Percentiles rank a stretch among this genome's conserved stretches.
Conservation (phyloP, 139 green algal genomes). For the Spirogloea muscicola region DNA sequence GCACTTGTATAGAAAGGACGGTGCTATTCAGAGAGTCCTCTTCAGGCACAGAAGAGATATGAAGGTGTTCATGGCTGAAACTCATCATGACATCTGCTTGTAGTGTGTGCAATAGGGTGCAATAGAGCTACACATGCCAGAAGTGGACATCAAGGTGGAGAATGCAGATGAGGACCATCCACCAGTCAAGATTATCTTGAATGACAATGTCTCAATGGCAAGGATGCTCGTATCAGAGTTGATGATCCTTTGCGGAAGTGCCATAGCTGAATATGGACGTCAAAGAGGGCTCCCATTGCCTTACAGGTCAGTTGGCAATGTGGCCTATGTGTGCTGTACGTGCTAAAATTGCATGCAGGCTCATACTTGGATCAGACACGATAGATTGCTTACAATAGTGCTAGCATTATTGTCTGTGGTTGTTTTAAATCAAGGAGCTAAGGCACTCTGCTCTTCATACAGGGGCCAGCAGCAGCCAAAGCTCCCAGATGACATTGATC, state of each 20-base stretch:
- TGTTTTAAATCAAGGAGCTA: too few species aligned
- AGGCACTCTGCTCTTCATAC: background rate
- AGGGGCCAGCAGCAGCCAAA: slow-evolving; percentile 49
- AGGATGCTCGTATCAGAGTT: slow-evolving; percentile 59
- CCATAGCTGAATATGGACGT: slow-evolving; percentile 52
- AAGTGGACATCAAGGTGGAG: slow-evolving; percentile 47
- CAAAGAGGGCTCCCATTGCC: slow-evolving; percentile 62
- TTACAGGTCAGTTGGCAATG: too few species aligned
- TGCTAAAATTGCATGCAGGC: too few species aligned
- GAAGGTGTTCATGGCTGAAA: slow-evolving; percentile 1
- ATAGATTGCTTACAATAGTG: too few species aligned
- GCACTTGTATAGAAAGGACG: too few species aligned
- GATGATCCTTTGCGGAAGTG: slow-evolving; percentile 83
- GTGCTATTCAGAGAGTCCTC: too few species aligned
- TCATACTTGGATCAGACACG: too few species aligned
- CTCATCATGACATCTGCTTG: background rate
- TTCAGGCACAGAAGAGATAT: background rate
- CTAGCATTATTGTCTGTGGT: too few species aligned
- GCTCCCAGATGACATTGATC: slow-evolving; percentile 45
- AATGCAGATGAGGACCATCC: slow-evolving; percentile 23
- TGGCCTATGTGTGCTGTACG: too few species aligned
- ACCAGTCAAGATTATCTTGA: background rate
- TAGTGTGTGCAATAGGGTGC: slow-evolving; percentile 45
- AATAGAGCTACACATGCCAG: slow-evolving; percentile 62
- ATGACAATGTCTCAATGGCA: slow-evolving; percentile 5